Conservation (phyloP, 1,284 basidiomycete genomes). For the Phellinidium pouzarii region DNA sequence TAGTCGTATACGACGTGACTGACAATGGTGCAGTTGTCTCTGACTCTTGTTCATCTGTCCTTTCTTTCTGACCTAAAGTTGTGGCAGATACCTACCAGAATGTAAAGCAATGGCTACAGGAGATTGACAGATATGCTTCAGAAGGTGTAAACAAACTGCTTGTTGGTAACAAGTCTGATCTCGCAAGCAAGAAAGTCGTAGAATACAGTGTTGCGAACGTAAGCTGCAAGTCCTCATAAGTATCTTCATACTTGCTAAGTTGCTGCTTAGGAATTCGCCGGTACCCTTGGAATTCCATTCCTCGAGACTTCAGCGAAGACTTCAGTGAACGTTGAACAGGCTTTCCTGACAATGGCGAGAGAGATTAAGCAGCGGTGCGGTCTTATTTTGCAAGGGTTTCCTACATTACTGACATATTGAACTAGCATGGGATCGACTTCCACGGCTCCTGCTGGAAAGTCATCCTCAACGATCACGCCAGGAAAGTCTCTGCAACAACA, state of each 20-base stretch:
- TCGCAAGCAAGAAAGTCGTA: slow-evolving; percentile 98
- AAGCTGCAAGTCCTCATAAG: slow-evolving; percentile 24
- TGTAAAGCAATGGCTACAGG: slow-evolving; percentile 99
- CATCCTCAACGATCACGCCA: slow-evolving; percentile 39
- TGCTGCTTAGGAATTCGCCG: slow-evolving; percentile 77
- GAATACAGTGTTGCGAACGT: slow-evolving; percentile 97
- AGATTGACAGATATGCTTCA: slow-evolving; percentile 98
- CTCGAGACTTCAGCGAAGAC: slow-evolving; percentile 99
- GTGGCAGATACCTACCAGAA: slow-evolving; percentile 88
- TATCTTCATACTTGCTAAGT: background rate
- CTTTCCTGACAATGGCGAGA: slow-evolving; percentile 99
- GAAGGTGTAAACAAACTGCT: slow-evolving; percentile 98
- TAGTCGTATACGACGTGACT: slow-evolving; percentile 99
- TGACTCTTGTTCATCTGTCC: background rate
- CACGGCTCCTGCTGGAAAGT: slow-evolving; percentile 65
- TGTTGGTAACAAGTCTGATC: slow-evolving; percentile 97
- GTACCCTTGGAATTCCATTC: slow-evolving; percentile 93
- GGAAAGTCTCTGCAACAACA: slow-evolving; percentile 29
- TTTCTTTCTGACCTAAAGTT: slow-evolving; percentile 2
- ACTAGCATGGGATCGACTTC: slow-evolving; percentile 72
- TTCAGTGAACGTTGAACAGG: slow-evolving; percentile 97
- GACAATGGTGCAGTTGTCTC: slow-evolving; percentile 70
- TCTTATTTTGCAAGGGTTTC: background rate
- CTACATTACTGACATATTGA: slow-evolving; percentile 16
- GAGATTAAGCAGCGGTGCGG: slow-evolving; percentile 91